Base-by-base conservation (phyloP, 1,284 basidiomycete species). In the Omphalotus olearius region DNA sequence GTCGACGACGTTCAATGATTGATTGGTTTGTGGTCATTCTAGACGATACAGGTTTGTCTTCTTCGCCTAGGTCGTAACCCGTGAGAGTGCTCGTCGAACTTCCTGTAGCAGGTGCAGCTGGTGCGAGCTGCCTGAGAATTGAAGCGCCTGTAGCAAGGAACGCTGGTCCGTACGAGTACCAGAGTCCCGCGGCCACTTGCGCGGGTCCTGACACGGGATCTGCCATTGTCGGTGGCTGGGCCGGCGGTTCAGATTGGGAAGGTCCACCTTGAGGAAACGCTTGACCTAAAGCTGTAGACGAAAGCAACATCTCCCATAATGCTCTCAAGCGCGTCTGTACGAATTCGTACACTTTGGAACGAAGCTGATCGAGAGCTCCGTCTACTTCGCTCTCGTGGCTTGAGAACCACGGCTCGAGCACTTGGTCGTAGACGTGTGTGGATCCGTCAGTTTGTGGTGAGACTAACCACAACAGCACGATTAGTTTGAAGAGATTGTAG, bases 371-470 rank as follows among this genome's bases (percentile, higher is more conserved):
- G 45, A 93, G 73, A 0, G 81, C 72, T n/a, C 77, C 76, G 65
- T 94, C 92, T 64, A 95, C 94, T 61, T 89, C 80, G 5, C 71
- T 62, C 69, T 94, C 91, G 64, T 94, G 88, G 9, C 74, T 65
- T 53, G 76, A 75, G 61, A 95, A 81, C 73, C 92, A 87, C 0
- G 92, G 92, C 46, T 83, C 79, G 11, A 95, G 79, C 57, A 91
- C 82, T 18, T 78, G 72, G 49, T 73, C 72, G 71, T 93, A 95
- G 62, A 95, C 70, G 64, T 85, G 90, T 1, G 88, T 85, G 0
- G 92, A 82, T 20, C 92, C 92, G 58, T 80, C 79, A 10, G 91
- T 93, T 64, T 94, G 91, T 0, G 93, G 93, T n/a, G 95, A 80
- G 10, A 85, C 86, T 51, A 96, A 83, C 72, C 92, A 96, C 53